Conservation (phyloP, 169 alveolate genomes). For the Babesia bigemina region DNA sequence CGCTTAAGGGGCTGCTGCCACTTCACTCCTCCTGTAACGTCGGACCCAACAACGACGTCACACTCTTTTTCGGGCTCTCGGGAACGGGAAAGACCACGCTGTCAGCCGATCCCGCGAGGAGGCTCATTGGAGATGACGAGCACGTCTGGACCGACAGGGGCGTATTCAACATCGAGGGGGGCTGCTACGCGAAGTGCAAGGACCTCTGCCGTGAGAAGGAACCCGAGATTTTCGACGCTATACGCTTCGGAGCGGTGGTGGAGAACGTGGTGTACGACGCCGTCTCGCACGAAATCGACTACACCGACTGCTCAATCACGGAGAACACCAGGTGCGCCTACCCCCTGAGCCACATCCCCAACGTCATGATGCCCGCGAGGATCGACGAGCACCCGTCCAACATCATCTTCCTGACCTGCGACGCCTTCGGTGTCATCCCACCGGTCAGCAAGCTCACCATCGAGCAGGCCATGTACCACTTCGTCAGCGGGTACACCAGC, state of each 20-base stretch:
- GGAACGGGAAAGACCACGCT: conserved; percentile 98
- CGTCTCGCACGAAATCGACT: conserved; percentile 88
- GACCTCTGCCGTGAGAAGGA: conserved; percentile 88
- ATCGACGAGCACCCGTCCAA: conserved; percentile 92
- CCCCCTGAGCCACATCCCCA: conserved; percentile 91
- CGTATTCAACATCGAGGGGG: conserved; percentile 97
- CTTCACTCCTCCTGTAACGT: conserved; percentile 96
- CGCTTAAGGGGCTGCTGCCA: conserved; percentile 90
- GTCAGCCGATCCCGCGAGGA: conserved; percentile 93
- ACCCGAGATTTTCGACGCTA: conserved; percentile 95
- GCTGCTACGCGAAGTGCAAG: conserved; percentile 95
- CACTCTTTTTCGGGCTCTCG: conserved; percentile 94
- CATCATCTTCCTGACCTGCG: conserved; percentile 92
- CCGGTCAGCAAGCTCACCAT: conserved; percentile 89
- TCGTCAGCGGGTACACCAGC: conserved; percentile 94
- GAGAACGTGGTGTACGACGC: conserved; percentile 90
- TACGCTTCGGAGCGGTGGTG: conserved; percentile 87
- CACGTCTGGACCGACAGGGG: conserved; percentile 97
- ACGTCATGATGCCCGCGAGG: conserved; percentile 91
- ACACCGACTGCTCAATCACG: conserved; percentile 85
- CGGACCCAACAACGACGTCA: conserved; percentile 90
- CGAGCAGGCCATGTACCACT: conserved; percentile 92
- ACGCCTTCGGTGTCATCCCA: conserved; percentile 96
- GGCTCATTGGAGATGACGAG: conserved; percentile 96
- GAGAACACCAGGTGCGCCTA: conserved; percentile 93